Base-by-base conservation (phyloP, 2,329 filamentous ascomycete species). In the Meredithiella fracta region DNA sequence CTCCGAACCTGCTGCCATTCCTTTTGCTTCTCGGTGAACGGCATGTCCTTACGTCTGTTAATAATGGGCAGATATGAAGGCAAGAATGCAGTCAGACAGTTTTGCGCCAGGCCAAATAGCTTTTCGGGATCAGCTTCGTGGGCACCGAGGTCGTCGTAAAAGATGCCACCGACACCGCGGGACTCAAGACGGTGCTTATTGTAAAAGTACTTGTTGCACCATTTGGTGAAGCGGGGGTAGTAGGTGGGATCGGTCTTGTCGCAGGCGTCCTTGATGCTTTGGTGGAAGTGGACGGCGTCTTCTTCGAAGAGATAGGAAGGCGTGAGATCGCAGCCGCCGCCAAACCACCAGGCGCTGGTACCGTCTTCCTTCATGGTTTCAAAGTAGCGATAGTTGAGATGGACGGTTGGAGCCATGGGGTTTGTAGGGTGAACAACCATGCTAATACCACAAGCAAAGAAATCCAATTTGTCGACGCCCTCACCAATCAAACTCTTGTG, bases 351-450 rank as follows among this genome's bases (percentile, higher is more conserved):
- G 6, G 89, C 85, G 61, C 76, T 85, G 47, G 86, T 88, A 63
- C 91, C 84, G 63, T 91, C 84, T 7, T 85, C 79, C 63, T 91
- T 85, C 59, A 86, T 85, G 1, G 92, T 98, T 73, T 98, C 92
- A 66, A 98, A 98, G 71, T 98, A 98, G 57, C 92, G 82, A 74
- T 97, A 97, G 74, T 98, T 98, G 63, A 98, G 77, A 68, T 98
- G 92, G 17, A 98, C 92, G 0, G 92, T 98, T 0, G 92, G 92
- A 6, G 91, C 91, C 84, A 95, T 94, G 51, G 92, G 92, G 70
- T 98, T 98, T 63, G 80, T 77, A 1, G 92, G 92, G 68, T 98
- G 92, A 54, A 97, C 74, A 25, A 98, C 91, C 68, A 98, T 77
- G 65, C 89, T 95, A 54, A 98, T 74, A 3, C 92, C 92, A 1